These are phyloP conservation scores for Tetrastigma voinierianum DNA, from an alignment of 164 flowering plant species.

Conservation along the genomic window DNA sequence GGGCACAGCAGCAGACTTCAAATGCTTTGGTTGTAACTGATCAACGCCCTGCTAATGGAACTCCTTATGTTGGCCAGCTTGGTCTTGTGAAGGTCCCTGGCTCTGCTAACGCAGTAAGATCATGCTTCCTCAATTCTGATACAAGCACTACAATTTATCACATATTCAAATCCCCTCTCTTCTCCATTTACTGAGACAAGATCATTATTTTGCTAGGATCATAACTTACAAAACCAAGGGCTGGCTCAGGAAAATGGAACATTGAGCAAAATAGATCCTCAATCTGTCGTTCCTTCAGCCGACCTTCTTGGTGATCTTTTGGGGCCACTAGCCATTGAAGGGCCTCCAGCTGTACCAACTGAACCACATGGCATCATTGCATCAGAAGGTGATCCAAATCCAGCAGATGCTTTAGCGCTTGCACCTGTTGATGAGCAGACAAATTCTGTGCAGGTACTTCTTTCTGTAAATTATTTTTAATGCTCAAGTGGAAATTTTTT, in stretches of 20 bases:
- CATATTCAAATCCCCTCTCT: neutral
- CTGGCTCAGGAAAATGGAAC: conserved; percentile 62
- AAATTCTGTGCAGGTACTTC: conserved; percentile 74
- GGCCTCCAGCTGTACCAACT: conserved; percentile 55
- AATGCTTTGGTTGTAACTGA: conserved; percentile 88
- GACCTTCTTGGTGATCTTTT: conserved; percentile 94
- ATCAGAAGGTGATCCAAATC: conserved; percentile 41
- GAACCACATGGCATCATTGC: conserved; percentile 45
- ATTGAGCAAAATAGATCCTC: conserved; percentile 57
- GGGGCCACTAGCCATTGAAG: conserved; percentile 92
- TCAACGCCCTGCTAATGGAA: conserved; percentile 66
- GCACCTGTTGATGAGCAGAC: conserved; percentile 70
- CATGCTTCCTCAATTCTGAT: neutral
- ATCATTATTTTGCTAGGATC: conserved; percentile 42
- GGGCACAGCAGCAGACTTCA: conserved; percentile 85
- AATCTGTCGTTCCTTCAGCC: conserved; percentile 51
- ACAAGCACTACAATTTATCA: neutral
- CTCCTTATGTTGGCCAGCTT: conserved; percentile 58
- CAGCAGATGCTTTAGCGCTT: conserved; percentile 71
- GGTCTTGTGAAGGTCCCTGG: conserved; percentile 76
- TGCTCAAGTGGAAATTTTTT: neutral
- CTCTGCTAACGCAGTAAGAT: conserved; percentile 51
- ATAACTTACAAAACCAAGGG: conserved; percentile 39
- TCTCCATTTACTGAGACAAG: neutral
- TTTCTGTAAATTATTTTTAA: conserved; percentile 3